Evolutionary conservation across 2,329 filamentous ascomycete species (phyloP), one percentile per base, ranked within the genome.

Genomic region (Fusarium coffeatum): DNA sequence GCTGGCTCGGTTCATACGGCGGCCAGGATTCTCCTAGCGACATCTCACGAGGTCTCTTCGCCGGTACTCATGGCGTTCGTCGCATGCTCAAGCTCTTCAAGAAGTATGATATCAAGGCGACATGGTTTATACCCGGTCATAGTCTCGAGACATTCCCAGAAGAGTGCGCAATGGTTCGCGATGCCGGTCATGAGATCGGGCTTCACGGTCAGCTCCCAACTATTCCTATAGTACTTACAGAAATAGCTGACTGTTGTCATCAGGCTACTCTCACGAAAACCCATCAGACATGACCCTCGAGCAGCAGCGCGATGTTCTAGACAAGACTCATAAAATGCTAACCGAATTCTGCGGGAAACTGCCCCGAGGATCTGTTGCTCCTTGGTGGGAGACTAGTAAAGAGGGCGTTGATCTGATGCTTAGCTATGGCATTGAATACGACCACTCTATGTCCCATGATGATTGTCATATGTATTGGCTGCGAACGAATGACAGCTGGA

Each of bases 1-100:
- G 91, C 11, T 93, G 91, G 92, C 82, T 93, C 1, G 91, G 91
- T 1, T 91, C 88, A 0, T 93, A 94, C 73, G 90, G 90, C 18
- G 90, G 92, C 40, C 87, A 93, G 77, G 91, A 93, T 75, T 90
- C 87, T 10, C 88, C 87, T 2, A 91, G 86, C 74, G 54, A 60
- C 28, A 68, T 68, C 4, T 65, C 45, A 13, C 37, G 45, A 22
- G 53, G 65, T n/a, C 79, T 92, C 30, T 94, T 88, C 71, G 91
- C 92, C 3, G 91, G 91, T 18, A 91, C 89, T 0, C 82, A 90
- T 34, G 90, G 90, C 41, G 88, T 87, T 0, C 83, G 85, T 16
- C 87, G 91, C 2, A 82, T 94, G 2, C 83, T 94, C 27, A 92
- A 91, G 72, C 79, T 94, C 5, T 91, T 93, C 74, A 85, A 88